Evolutionary conservation across 371 early-diverging fungal genomes (phyloP).

Genomic region (Lichtheimia hyalospora): DNA sequence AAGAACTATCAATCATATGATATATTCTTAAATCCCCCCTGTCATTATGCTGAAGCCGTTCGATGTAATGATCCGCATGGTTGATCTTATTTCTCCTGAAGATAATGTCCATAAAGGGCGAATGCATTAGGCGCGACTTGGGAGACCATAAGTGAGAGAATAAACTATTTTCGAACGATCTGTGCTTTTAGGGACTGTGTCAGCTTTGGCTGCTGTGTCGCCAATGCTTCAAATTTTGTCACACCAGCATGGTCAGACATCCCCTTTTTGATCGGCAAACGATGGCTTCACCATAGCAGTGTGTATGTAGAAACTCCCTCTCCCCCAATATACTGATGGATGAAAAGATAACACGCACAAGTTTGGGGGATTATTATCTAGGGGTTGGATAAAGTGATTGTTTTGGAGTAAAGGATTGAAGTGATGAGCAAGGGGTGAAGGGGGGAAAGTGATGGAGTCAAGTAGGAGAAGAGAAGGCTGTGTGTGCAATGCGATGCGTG

Average conservation of each 20-base stretch:
- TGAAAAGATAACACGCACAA: too few relatives aligned
- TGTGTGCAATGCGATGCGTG: neutral
- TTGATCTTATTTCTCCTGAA: too few relatives aligned
- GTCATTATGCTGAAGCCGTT: too few relatives aligned
- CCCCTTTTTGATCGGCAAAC: slow-evolving; percentile 8
- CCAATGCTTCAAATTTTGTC: slow-evolving; percentile 7
- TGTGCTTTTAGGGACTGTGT: slow-evolving; percentile 1
- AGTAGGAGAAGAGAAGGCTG: neutral
- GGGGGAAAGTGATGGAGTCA: too few relatives aligned
- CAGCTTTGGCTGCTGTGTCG: slow-evolving; percentile 12
- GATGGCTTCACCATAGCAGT: neutral
- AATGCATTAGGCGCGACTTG: too few relatives aligned
- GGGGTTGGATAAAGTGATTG: neutral
- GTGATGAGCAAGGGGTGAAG: too few relatives aligned
- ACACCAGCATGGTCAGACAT: slow-evolving; percentile 11
- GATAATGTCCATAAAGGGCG: too few relatives aligned
- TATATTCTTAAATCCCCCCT: too few relatives aligned
- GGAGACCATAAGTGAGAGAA: neutral
- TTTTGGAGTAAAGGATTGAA: neutral
- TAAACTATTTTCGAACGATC: slow-evolving; percentile 10
- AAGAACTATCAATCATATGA: too few relatives aligned
- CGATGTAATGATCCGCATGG: too few relatives aligned
- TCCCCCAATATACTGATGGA: too few relatives aligned
- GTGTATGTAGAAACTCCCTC: too few relatives aligned
- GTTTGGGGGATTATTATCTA: neutral